Conservation (phyloP, 2,329 filamentous ascomycete species). For the Talaromyces sp. region DNA sequence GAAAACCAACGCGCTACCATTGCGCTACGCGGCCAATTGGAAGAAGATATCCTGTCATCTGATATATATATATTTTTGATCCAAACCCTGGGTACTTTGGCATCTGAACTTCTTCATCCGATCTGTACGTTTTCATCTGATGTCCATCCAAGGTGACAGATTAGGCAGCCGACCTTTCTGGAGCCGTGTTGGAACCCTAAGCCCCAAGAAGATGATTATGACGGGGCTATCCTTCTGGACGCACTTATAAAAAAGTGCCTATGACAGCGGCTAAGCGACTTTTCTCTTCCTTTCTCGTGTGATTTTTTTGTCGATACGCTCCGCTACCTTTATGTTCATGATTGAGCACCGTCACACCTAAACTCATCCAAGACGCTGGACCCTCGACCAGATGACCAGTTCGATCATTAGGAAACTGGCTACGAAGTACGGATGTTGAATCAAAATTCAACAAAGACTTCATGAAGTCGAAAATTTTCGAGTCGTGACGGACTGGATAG, state of each 20-base stretch:
- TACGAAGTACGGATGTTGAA: neutral
- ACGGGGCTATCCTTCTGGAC: neutral
- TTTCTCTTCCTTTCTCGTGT: neutral
- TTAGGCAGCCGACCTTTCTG: too few relatives aligned
- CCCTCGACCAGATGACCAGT: neutral
- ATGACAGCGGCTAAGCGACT: neutral
- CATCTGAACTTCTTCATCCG: neutral
- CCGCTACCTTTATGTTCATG: neutral
- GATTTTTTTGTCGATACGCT: neutral
- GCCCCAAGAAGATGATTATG: neutral
- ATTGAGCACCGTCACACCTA: neutral
- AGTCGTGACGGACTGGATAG: neutral
- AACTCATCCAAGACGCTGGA: neutral
- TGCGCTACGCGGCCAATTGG: neutral
- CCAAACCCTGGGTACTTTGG: too few relatives aligned
- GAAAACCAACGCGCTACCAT: constrained; percentile 13
- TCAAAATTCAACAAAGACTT: too few relatives aligned
- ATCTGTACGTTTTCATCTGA: neutral
- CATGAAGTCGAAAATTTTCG: neutral
- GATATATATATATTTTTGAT: neutral
- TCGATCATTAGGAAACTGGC: neutral
- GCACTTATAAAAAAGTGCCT: neutral
- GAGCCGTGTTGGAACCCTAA: neutral
- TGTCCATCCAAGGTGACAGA: neutral
- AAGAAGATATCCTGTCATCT: rapidly evolving